phyloP scores from a whole-genome alignment of 2,329 filamentous ascomycete species.

The Pestalotiopsis sp. region DNA sequence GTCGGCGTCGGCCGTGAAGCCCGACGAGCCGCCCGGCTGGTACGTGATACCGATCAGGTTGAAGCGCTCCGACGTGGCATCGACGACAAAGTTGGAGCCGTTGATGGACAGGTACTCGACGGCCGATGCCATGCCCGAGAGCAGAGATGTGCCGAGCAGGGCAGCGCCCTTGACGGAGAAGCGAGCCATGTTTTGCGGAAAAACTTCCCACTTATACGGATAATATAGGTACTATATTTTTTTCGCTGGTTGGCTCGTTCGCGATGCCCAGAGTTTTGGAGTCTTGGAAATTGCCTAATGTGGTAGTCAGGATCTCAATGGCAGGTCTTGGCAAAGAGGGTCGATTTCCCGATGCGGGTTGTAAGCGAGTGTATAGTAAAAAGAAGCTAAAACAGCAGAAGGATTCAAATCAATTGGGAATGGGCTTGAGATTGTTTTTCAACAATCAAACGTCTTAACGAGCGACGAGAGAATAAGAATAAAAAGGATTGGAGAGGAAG shows the following conservation, averaged over 20 bases:
- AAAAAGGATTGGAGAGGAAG: background rate
- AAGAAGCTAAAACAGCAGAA: background rate
- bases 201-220: background rate
- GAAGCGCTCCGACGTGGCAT: slow-evolving; percentile 58
- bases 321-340: slow-evolving; percentile 10
- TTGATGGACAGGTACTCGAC: slow-evolving; percentile 24
- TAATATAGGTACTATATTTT: background rate
- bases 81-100: slow-evolving; percentile 50
- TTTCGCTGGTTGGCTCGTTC: background rate
- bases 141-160: background rate
- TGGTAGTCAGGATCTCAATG: slow-evolving; percentile 5
- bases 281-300: slow-evolving; percentile 8
- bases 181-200: background rate
- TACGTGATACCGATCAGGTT: slow-evolving; percentile 67
- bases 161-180: slow-evolving; percentile 2
- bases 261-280: slow-evolving; percentile 4
- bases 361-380: background rate
- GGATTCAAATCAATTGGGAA: background rate
- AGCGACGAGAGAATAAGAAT: slow-evolving; percentile 2
- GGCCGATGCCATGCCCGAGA: slow-evolving; percentile 3
- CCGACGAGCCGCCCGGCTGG: slow-evolving; percentile 64
- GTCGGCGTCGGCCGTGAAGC: slow-evolving; percentile 48
- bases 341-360: background rate
- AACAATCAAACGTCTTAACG: slow-evolving; percentile 7
- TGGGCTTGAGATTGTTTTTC: background rate